These are phyloP conservation scores for Raphidocelis subcapitata DNA, from an alignment of 139 green algal species.

Conservation along the genomic window DNA sequence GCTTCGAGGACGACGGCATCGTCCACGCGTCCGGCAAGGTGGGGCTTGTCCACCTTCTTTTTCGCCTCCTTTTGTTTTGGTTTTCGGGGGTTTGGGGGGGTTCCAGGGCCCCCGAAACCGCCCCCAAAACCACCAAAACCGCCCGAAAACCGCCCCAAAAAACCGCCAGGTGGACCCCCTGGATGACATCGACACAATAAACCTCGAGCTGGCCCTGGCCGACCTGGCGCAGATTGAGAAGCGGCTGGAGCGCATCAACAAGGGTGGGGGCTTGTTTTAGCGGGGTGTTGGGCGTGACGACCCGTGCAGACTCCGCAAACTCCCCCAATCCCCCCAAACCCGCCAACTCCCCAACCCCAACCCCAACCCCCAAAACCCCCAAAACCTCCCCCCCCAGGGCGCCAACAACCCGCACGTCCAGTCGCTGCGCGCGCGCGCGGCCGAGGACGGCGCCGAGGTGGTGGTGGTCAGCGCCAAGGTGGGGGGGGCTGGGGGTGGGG, in stretches of 20 bases:
- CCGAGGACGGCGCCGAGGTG: conserved; percentile 71
- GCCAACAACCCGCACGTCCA: conserved; percentile 84
- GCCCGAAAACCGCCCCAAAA: too few species aligned
- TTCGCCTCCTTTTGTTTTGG: too few species aligned
- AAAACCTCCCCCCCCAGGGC: conserved; percentile 79
- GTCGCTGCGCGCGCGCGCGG: conserved; percentile 56
- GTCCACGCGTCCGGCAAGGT: conserved; percentile 91
- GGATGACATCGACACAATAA: conserved; percentile 89
- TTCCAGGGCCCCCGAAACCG: too few species aligned
- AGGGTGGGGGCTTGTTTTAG: conserved; percentile 47
- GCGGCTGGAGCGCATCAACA: conserved; percentile 83
- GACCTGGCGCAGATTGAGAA: conserved; percentile 91
- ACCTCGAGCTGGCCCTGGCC: conserved; percentile 93
- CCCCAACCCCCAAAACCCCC: too few species aligned
- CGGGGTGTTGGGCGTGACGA: not conserved
- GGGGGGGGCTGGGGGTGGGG: too few species aligned
- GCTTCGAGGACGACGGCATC: conserved; percentile 96
- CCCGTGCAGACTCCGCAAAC: too few species aligned
- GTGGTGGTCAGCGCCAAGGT: conserved; percentile 54
- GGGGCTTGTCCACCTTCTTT: too few species aligned
- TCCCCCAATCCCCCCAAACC: not conserved
- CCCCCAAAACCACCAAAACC: too few species aligned
- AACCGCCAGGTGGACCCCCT: conserved; percentile 51
- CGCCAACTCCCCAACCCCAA: too few species aligned
- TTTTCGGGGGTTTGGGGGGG: too few species aligned